Conservation (phyloP, 2,329 filamentous ascomycete genomes). For the Chaetomiaceae sp. region DNA sequence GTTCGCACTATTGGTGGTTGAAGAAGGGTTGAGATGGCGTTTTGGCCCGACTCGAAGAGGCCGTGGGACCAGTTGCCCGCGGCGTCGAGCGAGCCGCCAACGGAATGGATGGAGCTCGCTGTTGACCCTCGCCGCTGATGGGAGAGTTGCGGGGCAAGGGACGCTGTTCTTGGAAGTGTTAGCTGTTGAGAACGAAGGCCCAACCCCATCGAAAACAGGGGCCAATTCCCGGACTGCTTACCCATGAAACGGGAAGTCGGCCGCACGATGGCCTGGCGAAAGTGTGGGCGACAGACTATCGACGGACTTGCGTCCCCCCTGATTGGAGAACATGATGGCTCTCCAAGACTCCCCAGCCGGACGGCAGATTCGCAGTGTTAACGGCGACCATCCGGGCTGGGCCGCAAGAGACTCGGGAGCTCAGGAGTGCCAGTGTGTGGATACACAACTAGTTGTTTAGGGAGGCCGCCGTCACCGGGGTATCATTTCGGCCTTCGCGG, state of each 20-base stretch:
- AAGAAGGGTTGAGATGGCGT: slow-evolving; percentile 92
- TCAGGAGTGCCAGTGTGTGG: not conserved
- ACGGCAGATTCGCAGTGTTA: slow-evolving; percentile 13
- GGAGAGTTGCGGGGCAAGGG: slow-evolving; percentile 41
- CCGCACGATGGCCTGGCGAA: slow-evolving; percentile 44
- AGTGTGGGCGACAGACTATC: slow-evolving; percentile 57
- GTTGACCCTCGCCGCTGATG: slow-evolving; percentile 69
- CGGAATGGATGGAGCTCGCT: slow-evolving; percentile 81
- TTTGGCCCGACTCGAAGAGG: slow-evolving; percentile 69
- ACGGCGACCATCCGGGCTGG: slow-evolving; percentile 18
- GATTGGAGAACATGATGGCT: slow-evolving; percentile 54
- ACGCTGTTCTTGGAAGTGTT: slow-evolving; percentile 38
- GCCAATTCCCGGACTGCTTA: slow-evolving; percentile 26
- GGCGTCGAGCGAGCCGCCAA: slow-evolving; percentile 79
- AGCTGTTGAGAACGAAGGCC: slow-evolving; percentile 18
- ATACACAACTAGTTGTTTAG: not conserved
- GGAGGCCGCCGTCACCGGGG: slow-evolving; percentile 21
- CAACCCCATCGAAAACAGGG: too few relatives aligned
- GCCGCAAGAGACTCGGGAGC: not conserved
- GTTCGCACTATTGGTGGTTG: slow-evolving; percentile 87
- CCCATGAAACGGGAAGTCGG: slow-evolving; percentile 58
- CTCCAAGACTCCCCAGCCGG: slow-evolving; percentile 27
- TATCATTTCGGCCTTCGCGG: too few relatives aligned
- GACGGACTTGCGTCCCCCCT: slow-evolving; percentile 58
- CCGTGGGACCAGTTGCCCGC: slow-evolving; percentile 51